phyloP scores from a whole-genome alignment of 495 filamentous ascomycete genomes.

The Astrothelium subdiscretum region DNA sequence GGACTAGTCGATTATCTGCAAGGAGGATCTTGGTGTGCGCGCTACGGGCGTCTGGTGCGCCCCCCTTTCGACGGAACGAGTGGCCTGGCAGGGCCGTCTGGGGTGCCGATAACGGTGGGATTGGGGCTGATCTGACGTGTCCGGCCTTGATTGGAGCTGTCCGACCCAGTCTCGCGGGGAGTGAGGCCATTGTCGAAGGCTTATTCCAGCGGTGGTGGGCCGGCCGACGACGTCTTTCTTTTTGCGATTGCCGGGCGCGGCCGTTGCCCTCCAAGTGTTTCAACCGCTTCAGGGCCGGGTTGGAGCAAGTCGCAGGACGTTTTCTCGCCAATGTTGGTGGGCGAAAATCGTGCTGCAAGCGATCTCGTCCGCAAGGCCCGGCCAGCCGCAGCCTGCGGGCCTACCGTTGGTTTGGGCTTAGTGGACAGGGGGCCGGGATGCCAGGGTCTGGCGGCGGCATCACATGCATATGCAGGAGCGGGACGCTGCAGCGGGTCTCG shows the following conservation, averaged over 20 bases:
- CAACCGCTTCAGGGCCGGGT: not conserved
- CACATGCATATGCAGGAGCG: slow-evolving; percentile 23
- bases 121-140: slow-evolving; percentile 2
- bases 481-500: slow-evolving; percentile 17
- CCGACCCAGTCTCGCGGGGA: not conserved
- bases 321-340: not conserved
- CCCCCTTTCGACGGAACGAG: not conserved
- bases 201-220: not conserved
- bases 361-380: slow-evolving; percentile 2
- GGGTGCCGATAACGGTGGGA: not conserved
- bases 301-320: not conserved
- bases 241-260: not conserved
- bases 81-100: not conserved
- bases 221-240: not conserved
- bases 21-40: slow-evolving; percentile 1
- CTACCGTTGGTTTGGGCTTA: slow-evolving; percentile 2
- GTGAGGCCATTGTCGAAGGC: not conserved
- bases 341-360: not conserved
- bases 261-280: not conserved
- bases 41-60: not conserved
- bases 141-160: not conserved
- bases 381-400: not conserved
- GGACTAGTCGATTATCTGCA: not conserved
- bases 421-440: too few species aligned
- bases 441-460: slow-evolving; percentile 5